A percentile compares a stretch with the other conserved stretches of the same genome.
Evolutionary conservation across 768 basidiomycete genomes (phyloP).

Genomic region (Trametes cubensis): DNA sequence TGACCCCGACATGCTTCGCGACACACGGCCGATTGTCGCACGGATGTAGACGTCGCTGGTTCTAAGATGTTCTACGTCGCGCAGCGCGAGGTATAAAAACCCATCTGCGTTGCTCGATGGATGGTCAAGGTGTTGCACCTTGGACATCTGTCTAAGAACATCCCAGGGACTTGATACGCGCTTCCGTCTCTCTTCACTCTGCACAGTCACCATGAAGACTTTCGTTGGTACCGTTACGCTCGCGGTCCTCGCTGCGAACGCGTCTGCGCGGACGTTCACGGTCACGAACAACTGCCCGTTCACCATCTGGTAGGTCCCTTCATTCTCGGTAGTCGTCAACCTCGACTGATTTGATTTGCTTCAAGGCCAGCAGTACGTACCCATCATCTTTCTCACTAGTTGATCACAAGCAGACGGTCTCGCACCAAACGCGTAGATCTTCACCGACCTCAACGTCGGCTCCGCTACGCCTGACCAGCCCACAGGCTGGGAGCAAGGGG

Average conservation of each 20-base stretch:
- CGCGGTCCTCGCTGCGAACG: conserved; percentile 13
- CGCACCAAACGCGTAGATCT: background rate
- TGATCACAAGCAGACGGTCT: too few species aligned
- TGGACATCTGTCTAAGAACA: background rate
- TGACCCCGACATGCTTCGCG: background rate
- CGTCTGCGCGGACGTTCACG: conserved; percentile 35
- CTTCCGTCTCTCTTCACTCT: background rate
- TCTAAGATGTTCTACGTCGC: background rate
- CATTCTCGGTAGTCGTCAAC: background rate
- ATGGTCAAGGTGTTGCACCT: background rate
- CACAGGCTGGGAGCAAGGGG: conserved; percentile 34
- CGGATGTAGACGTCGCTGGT: background rate
- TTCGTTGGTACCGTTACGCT: conserved; percentile 15
- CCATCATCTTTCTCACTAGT: background rate
- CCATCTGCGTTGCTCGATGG: background rate
- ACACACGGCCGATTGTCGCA: background rate
- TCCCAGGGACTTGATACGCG: background rate
- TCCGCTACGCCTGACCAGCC: conserved; percentile 31
- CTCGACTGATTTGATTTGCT: too few species aligned
- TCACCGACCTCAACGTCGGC: conserved; percentile 37
- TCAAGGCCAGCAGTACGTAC: conserved; percentile 11
- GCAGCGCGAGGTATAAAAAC: conserved; percentile 5
- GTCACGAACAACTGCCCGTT: conserved; percentile 45
- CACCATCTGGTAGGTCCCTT: conserved; percentile 40
- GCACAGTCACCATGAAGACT: conserved; percentile 18